phyloP scores from a whole-genome alignment of 148 eudicot species.

The Rhododendron henanense region DNA sequence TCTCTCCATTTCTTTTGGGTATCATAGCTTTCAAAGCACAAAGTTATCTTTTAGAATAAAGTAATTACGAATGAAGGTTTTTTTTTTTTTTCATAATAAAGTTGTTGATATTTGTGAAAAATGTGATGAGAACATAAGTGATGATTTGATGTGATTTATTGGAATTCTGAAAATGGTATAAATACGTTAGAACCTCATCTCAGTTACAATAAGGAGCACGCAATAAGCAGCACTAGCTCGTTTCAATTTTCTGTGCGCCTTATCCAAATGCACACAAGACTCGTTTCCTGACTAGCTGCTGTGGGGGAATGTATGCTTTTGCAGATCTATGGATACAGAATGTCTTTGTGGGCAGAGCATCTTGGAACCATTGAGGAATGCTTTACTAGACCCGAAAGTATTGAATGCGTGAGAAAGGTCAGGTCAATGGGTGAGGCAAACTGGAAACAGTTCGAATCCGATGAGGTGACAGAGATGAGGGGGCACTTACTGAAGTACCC shows the following conservation, averaged over 20 bases:
- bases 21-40: background rate
- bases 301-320: background rate
- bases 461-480: slow-evolving; percentile 59
- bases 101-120: background rate
- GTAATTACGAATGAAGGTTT: background rate
- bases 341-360: slow-evolving; percentile 97
- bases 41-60: background rate
- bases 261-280: background rate
- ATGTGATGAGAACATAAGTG: background rate
- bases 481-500: slow-evolving; percentile 90
- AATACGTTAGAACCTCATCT: background rate
- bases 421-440: slow-evolving; percentile 61
- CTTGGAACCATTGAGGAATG: slow-evolving; percentile 57
- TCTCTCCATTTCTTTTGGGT: background rate
- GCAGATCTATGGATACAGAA: slow-evolving; percentile 78
- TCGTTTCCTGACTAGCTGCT: background rate
- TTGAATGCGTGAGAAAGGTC: slow-evolving; percentile 75
- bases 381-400: slow-evolving; percentile 63
- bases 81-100: too few species aligned
- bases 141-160: background rate
- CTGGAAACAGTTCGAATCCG: slow-evolving; percentile 70
- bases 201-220: background rate
- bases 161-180: background rate
- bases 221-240: background rate
- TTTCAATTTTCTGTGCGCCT: background rate